Evolutionary conservation across 192 early-diverging fungal species (phyloP), one percentile per base, ranked within the genome.

Genomic region (Mortierella alpina): DNA sequence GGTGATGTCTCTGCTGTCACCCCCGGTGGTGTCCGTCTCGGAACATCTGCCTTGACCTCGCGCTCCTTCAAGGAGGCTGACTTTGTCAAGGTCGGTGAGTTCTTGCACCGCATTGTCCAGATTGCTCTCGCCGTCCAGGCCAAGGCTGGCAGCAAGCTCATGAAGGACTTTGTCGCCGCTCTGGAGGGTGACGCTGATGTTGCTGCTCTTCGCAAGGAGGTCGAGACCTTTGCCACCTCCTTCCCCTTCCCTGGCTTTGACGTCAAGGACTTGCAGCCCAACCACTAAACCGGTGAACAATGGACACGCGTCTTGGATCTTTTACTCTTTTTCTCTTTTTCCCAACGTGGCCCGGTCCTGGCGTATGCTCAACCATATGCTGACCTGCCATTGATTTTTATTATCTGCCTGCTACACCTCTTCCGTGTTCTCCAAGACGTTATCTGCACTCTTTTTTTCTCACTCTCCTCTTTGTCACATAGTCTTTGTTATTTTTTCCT

Each of bases 11-110:
- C 93, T 69, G 97, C 97, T 48, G 91, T 99, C 22, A 93, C 95
- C 53, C 98, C 98, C 72, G 98, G 98, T 68, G 98, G 98, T 87
- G 95, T 97, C 60, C 96, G 98, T 86, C 86, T 99, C 49, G 97
- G 97, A 72, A 88, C 95, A 4, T 89, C 98, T 46, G 97, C 98
- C 22, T 90, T 99, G 82, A 99, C 98, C 14, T 98, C 96, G 51
- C 94, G 98, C 44, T 92, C 92, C 17, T 93, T 99, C 86, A 99
- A 96, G 86, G 96, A 98, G 89, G 85, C 84, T n/a, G 98, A 99
- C 87, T 96, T 98, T 86, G 95, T 92, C 67, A 88, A 94, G 86
- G 94, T 99, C 58, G 98, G 92, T 81, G 98, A 98, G 69, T 95
- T 97, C 85, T 87, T 99, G 62, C 94, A 99, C 88, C 94, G 93